Evolutionary conservation across 805 yeast genomes (phyloP).

Genomic region (Wickerhamiella dianesei): DNA sequence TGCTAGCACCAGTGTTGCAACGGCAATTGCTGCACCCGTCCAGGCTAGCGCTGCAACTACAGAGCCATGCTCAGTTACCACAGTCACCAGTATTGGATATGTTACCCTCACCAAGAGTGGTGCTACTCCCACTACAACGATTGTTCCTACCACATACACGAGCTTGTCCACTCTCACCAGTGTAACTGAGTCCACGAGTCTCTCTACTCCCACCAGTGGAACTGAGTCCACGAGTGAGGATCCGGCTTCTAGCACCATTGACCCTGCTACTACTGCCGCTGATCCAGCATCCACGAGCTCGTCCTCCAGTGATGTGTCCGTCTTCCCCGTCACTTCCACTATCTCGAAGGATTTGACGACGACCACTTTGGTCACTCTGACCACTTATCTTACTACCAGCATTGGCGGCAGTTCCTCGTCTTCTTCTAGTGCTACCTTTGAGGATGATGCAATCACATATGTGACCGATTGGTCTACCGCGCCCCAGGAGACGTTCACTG

Average conservation of each 20-base stretch:
- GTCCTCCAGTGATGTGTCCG: too few species aligned
- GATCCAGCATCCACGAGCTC: not conserved
- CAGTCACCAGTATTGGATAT: not conserved
- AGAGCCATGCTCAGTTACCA: too few species aligned
- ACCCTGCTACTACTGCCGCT: not conserved
- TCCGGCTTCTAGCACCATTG: too few species aligned
- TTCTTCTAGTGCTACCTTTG: not conserved
- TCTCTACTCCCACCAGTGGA: too few species aligned
- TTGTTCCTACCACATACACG: not conserved
- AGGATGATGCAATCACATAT: slow-evolving; percentile 12
- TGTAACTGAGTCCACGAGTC: too few species aligned
- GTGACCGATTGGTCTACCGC: slow-evolving; percentile 14
- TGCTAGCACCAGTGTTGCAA: too few species aligned
- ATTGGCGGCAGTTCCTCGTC: not conserved
- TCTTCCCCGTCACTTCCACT: not conserved
- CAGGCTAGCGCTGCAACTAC: too few species aligned
- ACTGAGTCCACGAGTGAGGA: too few species aligned
- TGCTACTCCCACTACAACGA: not conserved
- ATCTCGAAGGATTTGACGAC: not conserved
- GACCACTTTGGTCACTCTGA: not conserved
- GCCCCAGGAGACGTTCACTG: slow-evolving; percentile 10
- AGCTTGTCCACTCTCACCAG: not conserved
- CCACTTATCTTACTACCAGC: not conserved
- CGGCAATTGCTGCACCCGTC: too few species aligned
- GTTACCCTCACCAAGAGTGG: not conserved